These are phyloP conservation scores for Umbelopsis sp. DNA, from an alignment of 192 early-diverging fungal genomes.

Conservation along the genomic window DNA sequence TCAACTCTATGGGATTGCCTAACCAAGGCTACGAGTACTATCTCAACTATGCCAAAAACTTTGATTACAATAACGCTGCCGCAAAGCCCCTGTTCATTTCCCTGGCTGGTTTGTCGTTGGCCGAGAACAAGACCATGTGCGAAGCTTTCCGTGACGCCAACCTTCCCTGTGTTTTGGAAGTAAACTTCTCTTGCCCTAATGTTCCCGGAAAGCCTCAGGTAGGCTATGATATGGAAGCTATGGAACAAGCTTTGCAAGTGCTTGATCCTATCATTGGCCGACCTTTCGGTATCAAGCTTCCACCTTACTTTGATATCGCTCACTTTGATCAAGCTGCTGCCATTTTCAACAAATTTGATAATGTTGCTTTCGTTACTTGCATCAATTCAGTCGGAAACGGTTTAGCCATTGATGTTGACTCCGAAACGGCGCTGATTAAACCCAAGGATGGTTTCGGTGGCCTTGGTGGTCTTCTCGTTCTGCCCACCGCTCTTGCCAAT, in stretches of 20 bases:
- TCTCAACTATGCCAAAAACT: conserved; percentile 39
- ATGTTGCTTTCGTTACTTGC: conserved; percentile 35
- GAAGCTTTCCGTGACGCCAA: conserved; percentile 35
- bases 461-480: conserved; percentile 33
- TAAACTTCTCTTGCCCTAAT: conserved; percentile 44
- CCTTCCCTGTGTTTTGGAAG: conserved; percentile 33
- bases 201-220: conserved; percentile 42
- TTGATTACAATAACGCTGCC: conserved; percentile 28
- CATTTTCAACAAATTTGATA: conserved; percentile 37
- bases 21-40: conserved; percentile 43
- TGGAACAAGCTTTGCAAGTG: conserved; percentile 34
- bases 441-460: conserved; percentile 45
- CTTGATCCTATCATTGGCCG: conserved; percentile 39
- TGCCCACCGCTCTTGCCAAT: conserved; percentile 39
- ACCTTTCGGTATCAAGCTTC: conserved; percentile 42
- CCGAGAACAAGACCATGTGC: conserved; percentile 39
- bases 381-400: conserved; percentile 45
- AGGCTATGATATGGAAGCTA: conserved; percentile 42
- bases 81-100: conserved; percentile 41
- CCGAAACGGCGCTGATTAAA: conserved; percentile 39
- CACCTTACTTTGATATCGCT: conserved; percentile 46
- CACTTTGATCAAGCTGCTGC: conserved; percentile 41
- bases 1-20: conserved; percentile 43
- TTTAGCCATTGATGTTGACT: conserved; percentile 40
- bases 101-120: conserved; percentile 34